These are phyloP conservation scores for Candida hungchunana DNA, from an alignment of 805 yeast species.

Conservation along the genomic window DNA sequence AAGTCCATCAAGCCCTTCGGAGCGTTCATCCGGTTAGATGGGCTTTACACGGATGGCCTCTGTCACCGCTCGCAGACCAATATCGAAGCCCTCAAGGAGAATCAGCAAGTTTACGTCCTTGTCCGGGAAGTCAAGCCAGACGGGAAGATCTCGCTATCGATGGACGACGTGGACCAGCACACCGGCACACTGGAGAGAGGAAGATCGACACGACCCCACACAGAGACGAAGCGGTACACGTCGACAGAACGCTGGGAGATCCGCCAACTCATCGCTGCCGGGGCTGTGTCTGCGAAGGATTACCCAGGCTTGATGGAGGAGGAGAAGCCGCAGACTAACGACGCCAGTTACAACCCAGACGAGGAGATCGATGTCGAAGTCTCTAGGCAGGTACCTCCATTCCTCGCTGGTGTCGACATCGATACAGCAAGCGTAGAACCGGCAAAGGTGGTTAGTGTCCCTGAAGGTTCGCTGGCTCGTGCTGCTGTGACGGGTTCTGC, in stretches of 20 bases:
- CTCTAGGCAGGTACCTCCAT: slow-evolving; percentile 63
- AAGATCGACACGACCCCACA: slow-evolving; percentile 12
- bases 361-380: slow-evolving; percentile 70
- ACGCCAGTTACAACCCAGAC: slow-evolving; percentile 19
- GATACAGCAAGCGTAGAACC: slow-evolving; percentile 39
- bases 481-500: slow-evolving; percentile 75
- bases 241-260: slow-evolving; percentile 93
- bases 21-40: slow-evolving; percentile 61
- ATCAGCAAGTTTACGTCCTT: slow-evolving; percentile 64
- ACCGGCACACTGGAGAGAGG: slow-evolving; percentile 60
- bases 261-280: slow-evolving; percentile 75
- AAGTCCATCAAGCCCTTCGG: slow-evolving; percentile 65
- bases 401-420: slow-evolving; percentile 53
- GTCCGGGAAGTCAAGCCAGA: slow-evolving; percentile 43
- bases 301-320: slow-evolving; percentile 58
- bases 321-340: slow-evolving; percentile 25
- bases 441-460: slow-evolving; percentile 57
- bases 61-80: slow-evolving; percentile 87
- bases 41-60: slow-evolving; percentile 49
- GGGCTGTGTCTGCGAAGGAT: slow-evolving; percentile 63
- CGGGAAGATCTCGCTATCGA: slow-evolving; percentile 51
- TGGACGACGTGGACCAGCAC: slow-evolving; percentile 69
- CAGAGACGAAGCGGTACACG: slow-evolving; percentile 46
- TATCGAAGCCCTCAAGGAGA: slow-evolving; percentile 51
- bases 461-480: slow-evolving; percentile 74